Base-by-base conservation (phyloP, 2,329 filamentous ascomycete genomes). In the Aspergillus arachidicola region DNA sequence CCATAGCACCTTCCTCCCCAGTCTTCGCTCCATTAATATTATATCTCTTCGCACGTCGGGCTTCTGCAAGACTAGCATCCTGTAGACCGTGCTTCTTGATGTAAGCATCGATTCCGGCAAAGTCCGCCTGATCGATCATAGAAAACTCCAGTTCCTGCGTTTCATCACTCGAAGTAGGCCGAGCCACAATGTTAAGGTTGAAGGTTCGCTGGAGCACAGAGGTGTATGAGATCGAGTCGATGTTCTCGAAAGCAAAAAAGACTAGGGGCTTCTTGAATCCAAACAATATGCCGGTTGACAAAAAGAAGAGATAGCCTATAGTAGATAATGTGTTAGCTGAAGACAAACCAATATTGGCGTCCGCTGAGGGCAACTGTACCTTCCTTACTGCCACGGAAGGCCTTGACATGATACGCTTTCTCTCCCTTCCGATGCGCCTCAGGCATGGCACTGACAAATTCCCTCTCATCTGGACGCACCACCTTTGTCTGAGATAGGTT, bases 61-160 rank as follows among this genome's bases (percentile, higher is more conserved):
- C 81, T 30, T 85, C 86, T 1, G 87, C 87, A 76, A 90, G 80
- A 70, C 85, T 88, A 2, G 87, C 85, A 70, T 90, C 87, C 60
- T 89, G 86, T 36, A 90, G 76, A 6, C 82, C 80, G 69, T 89
- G 86, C 34, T 82, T 80, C 73, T 87, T 87, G 62, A 89, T 81
- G 66, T 89, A 90, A 6, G 80, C 79, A 66, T 89, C 87, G 55
- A 90, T 89, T 19, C 86, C 86, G 0, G 81, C 79, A 67, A 85
- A 89, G 70, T 89, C 85, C 10, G 83, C 84, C 69, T 89, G 87
- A 66, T 90, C 87, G 48, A 90, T 78, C 87, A 89, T 89, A 48
- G 83, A 84, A 67, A 89, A 88, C 67, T 90, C 87, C 21, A 87
- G 80, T 66, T 89, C 87, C 69, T 86, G 81, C 1, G 76, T 75